Evolutionary conservation across 805 yeast species (phyloP).

Genomic region (Danielozyma ontarioensis): DNA sequence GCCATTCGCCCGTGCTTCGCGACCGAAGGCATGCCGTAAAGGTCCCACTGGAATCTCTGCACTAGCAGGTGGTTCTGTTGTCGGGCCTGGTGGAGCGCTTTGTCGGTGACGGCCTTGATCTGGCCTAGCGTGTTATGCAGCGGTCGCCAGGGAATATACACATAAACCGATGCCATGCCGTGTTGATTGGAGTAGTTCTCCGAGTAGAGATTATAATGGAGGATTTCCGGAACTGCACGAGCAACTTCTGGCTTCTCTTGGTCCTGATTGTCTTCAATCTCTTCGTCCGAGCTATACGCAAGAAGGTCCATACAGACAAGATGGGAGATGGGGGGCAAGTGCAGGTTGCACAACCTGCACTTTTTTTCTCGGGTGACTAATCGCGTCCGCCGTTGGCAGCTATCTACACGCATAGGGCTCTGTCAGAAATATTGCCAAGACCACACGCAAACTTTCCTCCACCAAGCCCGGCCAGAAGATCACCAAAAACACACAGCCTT

Average conservation of each 20-base stretch:
- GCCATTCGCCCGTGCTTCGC: constrained; percentile 4
- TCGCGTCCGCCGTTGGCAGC: no score
- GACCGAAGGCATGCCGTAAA: constrained; percentile 1
- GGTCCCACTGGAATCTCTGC: constrained; percentile 4
- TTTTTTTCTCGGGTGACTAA: constrained; percentile 15
- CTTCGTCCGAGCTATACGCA: constrained; percentile 6
- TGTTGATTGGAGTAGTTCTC: constrained; percentile 15
- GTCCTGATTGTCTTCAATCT: constrained; percentile 1
- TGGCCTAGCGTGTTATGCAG: background rate
- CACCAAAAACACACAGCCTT: no score
- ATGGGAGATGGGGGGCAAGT: background rate
- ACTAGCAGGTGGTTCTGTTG: constrained; percentile 3
- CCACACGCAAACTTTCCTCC: no score
- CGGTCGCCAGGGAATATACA: constrained; percentile 16
- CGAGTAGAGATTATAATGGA: constrained; percentile 4
- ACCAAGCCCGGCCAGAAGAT: no score
- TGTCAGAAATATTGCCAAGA: no score
- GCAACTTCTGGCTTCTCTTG: background rate
- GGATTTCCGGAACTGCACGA: constrained; percentile 4
- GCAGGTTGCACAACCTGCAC: background rate
- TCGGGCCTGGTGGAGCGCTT: constrained; percentile 2
- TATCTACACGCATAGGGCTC: no score
- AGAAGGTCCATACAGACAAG: background rate
- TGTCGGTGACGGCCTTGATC: constrained; percentile 3
- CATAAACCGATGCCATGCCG: constrained; percentile 8